Evolutionary conservation across 1,284 basidiomycete genomes (phyloP).

Genomic region (Phylloporus sp.): DNA sequence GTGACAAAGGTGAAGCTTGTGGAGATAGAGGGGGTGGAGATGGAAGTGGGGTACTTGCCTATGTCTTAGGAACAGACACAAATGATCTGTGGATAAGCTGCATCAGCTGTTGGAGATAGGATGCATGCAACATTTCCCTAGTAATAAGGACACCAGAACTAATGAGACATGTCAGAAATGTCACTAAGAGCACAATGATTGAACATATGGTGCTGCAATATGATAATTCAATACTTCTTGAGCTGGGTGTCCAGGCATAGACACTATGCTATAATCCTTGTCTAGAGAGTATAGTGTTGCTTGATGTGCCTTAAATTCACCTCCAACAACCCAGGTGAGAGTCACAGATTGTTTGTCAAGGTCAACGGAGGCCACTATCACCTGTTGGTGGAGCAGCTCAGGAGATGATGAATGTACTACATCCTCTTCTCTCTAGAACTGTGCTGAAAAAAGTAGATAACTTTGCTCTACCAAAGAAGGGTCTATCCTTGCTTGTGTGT

Average conservation of each 20-base stretch:
- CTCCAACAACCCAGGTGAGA: not conserved
- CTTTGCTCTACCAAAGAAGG: too few species aligned
- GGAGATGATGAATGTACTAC: too few species aligned
- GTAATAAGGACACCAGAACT: slow-evolving; percentile 1
- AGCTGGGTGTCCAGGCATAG: not conserved
- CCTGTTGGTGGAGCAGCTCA: too few species aligned
- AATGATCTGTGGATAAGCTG: not conserved
- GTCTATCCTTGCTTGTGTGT: too few species aligned
- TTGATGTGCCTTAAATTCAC: not conserved
- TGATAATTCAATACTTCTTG: not conserved
- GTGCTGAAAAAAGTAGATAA: too few species aligned
- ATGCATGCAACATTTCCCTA: not conserved
- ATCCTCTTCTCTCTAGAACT: too few species aligned
- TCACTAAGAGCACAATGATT: not conserved
- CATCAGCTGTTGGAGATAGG: not conserved
- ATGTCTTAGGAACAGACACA: not conserved
- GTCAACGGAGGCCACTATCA: too few species aligned
- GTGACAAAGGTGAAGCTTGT: not conserved
- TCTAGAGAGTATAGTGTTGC: not conserved
- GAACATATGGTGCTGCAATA: not conserved
- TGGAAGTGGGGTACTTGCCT: not conserved
- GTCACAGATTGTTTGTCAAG: too few species aligned
- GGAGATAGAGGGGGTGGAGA: not conserved
- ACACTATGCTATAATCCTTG: not conserved
- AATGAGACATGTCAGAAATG: not conserved